Base-by-base conservation (phyloP, 192 early-diverging fungal genomes). In the Coemansia sp. region DNA sequence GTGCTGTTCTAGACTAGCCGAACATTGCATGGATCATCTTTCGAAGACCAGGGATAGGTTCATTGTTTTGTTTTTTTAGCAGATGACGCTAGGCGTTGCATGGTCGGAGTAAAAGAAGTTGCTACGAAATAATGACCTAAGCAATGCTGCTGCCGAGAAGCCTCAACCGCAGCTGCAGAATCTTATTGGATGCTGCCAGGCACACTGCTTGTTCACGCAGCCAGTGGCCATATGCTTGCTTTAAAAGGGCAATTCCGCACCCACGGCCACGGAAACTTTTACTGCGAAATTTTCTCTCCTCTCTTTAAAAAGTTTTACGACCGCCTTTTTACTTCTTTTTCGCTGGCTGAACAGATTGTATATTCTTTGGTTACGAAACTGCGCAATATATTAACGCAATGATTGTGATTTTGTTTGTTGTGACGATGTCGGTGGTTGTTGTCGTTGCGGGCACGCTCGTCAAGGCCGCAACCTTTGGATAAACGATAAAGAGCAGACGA, bases 351-450 rank as follows among this genome's bases (percentile, higher is more conserved):
- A 41, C 11, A 13, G 7, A 5, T 4, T 4, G 35, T 2, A n/a
- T 22, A 51, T 19, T 43, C 39, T 43, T 32, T 32, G 32, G n/a
- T n/a, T 57, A 12, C 14, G n/a, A 26, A 10, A 16, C 41, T 43
- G 16, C 12, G 41, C 39, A 14, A 9, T 48, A 53, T 51, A 22
- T 32, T 9, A 14, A 18, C 8, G 41, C 38, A 7, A 74, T 80
- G 77, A 74, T 80, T 59, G 77, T 80, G 38, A 52, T 80, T 26
- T 43, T 80, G 22, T 71, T 80, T 49, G 71, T 74, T 2, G 68
- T 71, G 0, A 41, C 68, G 4, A 61, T 80, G 26, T 65, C 71
- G 8, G 77, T 80, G 18, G 61, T 80, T 2, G 77, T 68, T 4
- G 43, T 80, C 24, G 54, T 64, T 3, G 71, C 64, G 10, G 77